phyloP scores from a whole-genome alignment of 768 basidiomycete genomes.

The Boletales sp. region DNA sequence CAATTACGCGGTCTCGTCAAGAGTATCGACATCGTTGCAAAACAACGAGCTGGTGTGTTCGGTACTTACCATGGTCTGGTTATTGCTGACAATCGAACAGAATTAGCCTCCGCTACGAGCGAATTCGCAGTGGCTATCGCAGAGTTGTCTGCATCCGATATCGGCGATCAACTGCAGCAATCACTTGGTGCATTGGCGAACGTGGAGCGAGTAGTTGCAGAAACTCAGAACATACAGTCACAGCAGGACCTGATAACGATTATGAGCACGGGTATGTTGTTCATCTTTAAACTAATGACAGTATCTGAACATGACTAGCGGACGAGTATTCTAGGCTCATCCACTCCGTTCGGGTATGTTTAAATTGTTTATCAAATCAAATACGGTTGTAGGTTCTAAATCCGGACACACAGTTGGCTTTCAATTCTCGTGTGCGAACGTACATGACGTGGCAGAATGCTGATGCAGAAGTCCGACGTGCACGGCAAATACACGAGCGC shows the following conservation, averaged over 20 bases:
- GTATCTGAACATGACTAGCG: constrained; percentile 34
- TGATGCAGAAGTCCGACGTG: constrained; percentile 70
- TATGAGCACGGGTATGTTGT: constrained; percentile 60
- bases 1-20: constrained; percentile 85
- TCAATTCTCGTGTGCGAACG: constrained; percentile 79
- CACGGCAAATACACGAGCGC: constrained; percentile 76
- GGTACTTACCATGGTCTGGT: not conserved
- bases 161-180: constrained; percentile 68
- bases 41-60: constrained; percentile 67
- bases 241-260: constrained; percentile 81
- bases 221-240: constrained; percentile 68
- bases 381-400: not conserved
- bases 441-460: constrained; percentile 79
- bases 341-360: constrained; percentile 75
- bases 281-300: not conserved
- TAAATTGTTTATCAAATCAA: not conserved
- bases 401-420: constrained; percentile 60
- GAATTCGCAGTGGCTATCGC: constrained; percentile 75
- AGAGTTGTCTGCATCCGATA: constrained; percentile 72
- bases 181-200: constrained; percentile 69
- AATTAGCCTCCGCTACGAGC: constrained; percentile 63
- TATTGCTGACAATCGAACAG: constrained; percentile 32
- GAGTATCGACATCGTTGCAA: constrained; percentile 82
- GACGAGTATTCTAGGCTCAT: constrained; percentile 95
- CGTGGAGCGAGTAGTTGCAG: constrained; percentile 70